Conservation (phyloP, 176 grass and related monocot genomes). For the Eragrostis curvula region DNA sequence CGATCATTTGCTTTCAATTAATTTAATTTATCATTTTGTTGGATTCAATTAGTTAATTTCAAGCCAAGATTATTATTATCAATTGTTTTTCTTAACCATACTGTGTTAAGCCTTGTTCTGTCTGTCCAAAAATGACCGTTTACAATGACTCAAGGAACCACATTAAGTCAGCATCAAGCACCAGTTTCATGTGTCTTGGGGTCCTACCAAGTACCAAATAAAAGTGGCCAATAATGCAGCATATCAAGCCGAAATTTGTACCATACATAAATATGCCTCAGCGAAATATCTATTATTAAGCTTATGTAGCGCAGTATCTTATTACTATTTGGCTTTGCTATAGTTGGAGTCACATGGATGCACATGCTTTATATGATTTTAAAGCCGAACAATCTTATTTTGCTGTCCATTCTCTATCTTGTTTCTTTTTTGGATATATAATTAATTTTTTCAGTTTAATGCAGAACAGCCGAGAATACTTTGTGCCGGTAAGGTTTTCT, state of each 20-base stretch:
- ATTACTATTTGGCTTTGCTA: slow-evolving; percentile 6
- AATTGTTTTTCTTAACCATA: neutral
- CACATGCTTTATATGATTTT: slow-evolving; percentile 13
- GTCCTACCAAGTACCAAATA: neutral
- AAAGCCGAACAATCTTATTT: slow-evolving; percentile 8
- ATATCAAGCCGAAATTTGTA: neutral
- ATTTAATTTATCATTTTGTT: slow-evolving; percentile 1
- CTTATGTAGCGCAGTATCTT: neutral
- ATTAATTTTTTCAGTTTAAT: slow-evolving; percentile 45
- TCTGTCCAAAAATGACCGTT: neutral
- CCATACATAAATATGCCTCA: slow-evolving; percentile 4
- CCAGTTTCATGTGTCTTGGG: slow-evolving; percentile 12
- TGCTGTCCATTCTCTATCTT: slow-evolving; percentile 1
- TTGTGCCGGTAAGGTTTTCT: slow-evolving; percentile 40
- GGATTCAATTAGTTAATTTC: slow-evolving; percentile 28
- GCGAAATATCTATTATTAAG: slow-evolving; percentile 13
- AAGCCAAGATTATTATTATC: slow-evolving; percentile 15
- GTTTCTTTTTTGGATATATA: slow-evolving; percentile 20
- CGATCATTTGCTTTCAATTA: neutral
- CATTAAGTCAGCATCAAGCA: neutral
- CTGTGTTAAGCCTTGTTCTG: neutral
- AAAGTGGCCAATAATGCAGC: slow-evolving; percentile 7
- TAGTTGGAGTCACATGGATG: slow-evolving; percentile 23
- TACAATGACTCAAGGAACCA: slow-evolving; percentile 19
- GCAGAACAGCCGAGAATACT: slow-evolving; percentile 57